Conservation (phyloP, 1,139 yeast genomes). For the Diutina sp. region DNA sequence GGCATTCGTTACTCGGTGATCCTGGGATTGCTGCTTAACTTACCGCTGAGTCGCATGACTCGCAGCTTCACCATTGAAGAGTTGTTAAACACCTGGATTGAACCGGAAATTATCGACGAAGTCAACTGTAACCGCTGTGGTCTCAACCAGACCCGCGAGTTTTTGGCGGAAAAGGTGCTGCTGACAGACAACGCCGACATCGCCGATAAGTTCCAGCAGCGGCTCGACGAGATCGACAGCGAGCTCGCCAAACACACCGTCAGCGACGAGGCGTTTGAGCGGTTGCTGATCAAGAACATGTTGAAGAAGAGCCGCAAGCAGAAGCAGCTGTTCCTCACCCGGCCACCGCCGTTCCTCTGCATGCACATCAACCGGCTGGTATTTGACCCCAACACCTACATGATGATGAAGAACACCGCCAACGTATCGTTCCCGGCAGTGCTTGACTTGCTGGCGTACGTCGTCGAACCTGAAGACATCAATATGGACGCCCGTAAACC, state of each 20-base stretch:
- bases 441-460: conserved; percentile 55
- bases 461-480: conserved; percentile 56
- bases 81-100: conserved; percentile 58
- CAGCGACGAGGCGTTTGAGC: conserved; percentile 67
- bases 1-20: conserved; percentile 76
- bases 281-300: conserved; percentile 63
- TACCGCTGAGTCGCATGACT: conserved; percentile 26
- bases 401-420: conserved; percentile 73
- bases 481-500: conserved; percentile 72
- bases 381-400: conserved; percentile 76
- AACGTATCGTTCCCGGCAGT: conserved; percentile 63
- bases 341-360: conserved; percentile 77
- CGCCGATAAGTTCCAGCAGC: conserved; percentile 27
- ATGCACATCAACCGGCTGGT: conserved; percentile 87
- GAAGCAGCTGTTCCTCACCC: conserved; percentile 64
- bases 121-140: conserved; percentile 93
- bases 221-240: conserved; percentile 42
- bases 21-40: conserved; percentile 68
- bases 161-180: conserved; percentile 29
- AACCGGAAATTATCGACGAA: conserved; percentile 78
- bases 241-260: conserved; percentile 58
- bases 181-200: conserved; percentile 24
- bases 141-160: conserved; percentile 43
- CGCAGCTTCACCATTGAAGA: conserved; percentile 38
- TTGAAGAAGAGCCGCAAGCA: conserved; percentile 67